These are phyloP conservation scores for Radiomyces spectabilis DNA, from an alignment of 192 early-diverging fungal species.

Conservation along the genomic window DNA sequence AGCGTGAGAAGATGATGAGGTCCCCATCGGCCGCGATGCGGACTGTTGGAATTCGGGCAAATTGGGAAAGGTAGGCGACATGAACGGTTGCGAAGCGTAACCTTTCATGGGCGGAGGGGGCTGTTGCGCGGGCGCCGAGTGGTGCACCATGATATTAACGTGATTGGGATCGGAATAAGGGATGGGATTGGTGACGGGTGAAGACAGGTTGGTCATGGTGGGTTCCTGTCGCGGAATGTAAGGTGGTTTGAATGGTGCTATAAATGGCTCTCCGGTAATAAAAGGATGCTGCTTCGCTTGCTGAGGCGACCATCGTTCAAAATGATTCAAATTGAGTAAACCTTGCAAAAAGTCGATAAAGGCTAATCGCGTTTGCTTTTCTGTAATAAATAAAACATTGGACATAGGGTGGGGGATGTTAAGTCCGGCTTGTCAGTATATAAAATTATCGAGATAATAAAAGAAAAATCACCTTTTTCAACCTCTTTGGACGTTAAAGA, in stretches of 20 bases:
- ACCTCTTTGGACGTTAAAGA: constrained; percentile 52
- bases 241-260: constrained; percentile 58
- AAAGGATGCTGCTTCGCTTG: constrained; percentile 95
- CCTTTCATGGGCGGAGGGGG: too few species aligned
- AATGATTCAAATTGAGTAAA: constrained; percentile 83
- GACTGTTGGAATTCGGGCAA: constrained; percentile 4
- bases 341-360: constrained; percentile 92
- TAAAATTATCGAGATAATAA: background rate
- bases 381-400: constrained; percentile 22
- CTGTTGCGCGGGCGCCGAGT: too few species aligned
- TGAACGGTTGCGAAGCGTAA: constrained; percentile 1
- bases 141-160: too few species aligned
- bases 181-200: too few species aligned
- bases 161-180: too few species aligned
- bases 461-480: constrained; percentile 80
- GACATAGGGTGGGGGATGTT: background rate
- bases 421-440: background rate
- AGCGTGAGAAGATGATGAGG: constrained; percentile 1
- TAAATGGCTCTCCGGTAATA: constrained; percentile 80
- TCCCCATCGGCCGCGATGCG: background rate
- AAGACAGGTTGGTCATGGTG: too few species aligned
- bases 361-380: constrained; percentile 63
- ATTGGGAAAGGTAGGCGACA: constrained; percentile 10
- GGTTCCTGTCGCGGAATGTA: constrained; percentile 8
- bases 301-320: constrained; percentile 91